Conservation (phyloP, 345 rosid genomes). For the Carallia brachiata region DNA sequence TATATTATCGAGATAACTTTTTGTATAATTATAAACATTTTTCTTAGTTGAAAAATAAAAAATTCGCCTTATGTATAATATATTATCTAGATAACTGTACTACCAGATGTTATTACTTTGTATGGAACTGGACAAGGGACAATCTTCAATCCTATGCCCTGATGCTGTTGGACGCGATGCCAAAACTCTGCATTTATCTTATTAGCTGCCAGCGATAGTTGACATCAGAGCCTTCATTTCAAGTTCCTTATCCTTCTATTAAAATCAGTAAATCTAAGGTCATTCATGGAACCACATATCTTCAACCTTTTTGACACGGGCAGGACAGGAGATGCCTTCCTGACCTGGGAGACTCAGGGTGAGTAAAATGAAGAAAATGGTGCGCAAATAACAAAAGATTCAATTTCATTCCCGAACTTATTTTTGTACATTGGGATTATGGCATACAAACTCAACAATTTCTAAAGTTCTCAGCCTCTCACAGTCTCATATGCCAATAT, state of each 20-base stretch:
- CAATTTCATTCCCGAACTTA: conserved; percentile 41
- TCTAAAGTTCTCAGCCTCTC: conserved; percentile 28
- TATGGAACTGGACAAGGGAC: conserved; percentile 13
- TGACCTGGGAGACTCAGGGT: not conserved
- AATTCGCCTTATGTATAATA: conserved; percentile 2
- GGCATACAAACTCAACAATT: conserved; percentile 35
- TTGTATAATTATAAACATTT: too few relatives aligned
- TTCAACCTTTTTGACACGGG: not conserved
- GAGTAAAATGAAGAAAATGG: not conserved
- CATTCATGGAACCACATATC: not conserved
- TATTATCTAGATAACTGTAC: too few relatives aligned
- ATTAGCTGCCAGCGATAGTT: not conserved
- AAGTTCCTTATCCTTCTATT: too few relatives aligned
- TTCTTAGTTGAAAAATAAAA: too few relatives aligned
- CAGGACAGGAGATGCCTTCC: not conserved
- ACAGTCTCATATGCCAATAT: conserved; percentile 30
- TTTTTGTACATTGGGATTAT: conserved; percentile 42
- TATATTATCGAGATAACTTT: too few relatives aligned
- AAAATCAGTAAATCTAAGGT: not conserved
- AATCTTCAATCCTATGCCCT: conserved; percentile 2
- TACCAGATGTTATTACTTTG: not conserved
- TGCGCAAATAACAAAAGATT: conserved; percentile 13
- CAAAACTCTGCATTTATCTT: conserved; percentile 7
- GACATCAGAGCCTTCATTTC: not conserved
- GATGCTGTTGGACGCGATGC: not conserved